Base-by-base conservation (phyloP, 2,329 filamentous ascomycete genomes). In the Xylariaceae sp. region DNA sequence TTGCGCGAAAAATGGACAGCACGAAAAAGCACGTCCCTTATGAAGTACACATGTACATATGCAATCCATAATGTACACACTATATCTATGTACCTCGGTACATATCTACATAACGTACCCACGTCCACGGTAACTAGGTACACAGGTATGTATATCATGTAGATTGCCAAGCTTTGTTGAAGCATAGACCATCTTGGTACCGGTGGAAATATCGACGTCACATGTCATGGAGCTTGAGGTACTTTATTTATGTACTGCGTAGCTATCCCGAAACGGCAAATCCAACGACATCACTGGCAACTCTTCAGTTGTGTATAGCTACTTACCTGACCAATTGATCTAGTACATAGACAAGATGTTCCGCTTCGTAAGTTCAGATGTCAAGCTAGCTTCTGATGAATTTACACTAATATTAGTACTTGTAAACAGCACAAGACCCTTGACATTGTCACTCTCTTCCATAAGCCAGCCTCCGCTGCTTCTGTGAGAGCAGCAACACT, bases 361-460 rank as follows among this genome's bases (percentile, higher is more conserved):
- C 60, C 72, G 77, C 44, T 79, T 80, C 54, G 78, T 80, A 70
- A 71, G 77, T 72, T 43, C 20, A n/a, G 54, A n/a, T n/a, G 3
- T 19, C 19, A 14, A 41, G 1, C 12, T 20, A 40, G 7, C 18
- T 19, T 19, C 16, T 7, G 3, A 10, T 18, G 14, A 45, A 42
- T 45, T 19, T 9, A 37, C 47, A n/a, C 54, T 54, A 44, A 54
- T 26, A 26, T n/a, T n/a, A n/a, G n/a, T 10, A 42, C 5, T 10
- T 18, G 20, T 41, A 10, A 37, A 50, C 69, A 92, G 89, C 84
- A 81, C 76, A 93, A 91, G 81, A 83, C 89, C 64, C 83, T 90
- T 74, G 93, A 98, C 79, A 90, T 96, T 65, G 86, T 98, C 72
- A 98, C 93, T 59, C 88, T 99, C 80, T 99, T 98, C 82, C 93